These are phyloP conservation scores for Fusarium hostae DNA, from an alignment of 2,329 filamentous ascomycete species.

Conservation along the genomic window DNA sequence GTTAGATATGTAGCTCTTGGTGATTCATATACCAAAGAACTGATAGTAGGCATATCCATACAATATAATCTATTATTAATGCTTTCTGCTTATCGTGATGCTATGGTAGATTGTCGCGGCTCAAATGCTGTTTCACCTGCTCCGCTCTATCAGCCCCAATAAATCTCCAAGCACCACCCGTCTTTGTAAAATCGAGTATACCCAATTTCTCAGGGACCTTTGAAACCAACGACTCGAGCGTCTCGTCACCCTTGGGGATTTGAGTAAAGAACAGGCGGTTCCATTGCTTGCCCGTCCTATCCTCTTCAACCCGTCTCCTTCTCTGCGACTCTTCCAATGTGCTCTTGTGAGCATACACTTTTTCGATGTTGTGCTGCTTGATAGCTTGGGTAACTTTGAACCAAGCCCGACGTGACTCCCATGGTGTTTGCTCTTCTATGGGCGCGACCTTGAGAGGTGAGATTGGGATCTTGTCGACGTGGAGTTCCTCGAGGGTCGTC, in stretches of 20 bases:
- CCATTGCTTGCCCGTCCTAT: constrained; percentile 53
- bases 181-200: not conserved
- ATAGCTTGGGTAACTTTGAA: constrained; percentile 78
- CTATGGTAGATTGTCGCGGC: constrained; percentile 55
- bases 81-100: constrained; percentile 36
- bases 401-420: constrained; percentile 86
- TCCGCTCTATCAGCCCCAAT: not conserved
- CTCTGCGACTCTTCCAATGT: constrained; percentile 86
- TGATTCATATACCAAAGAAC: too few relatives aligned
- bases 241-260: not conserved
- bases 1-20: too few relatives aligned
- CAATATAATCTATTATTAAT: not conserved
- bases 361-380: constrained; percentile 76
- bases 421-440: constrained; percentile 77
- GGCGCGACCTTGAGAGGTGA: not conserved
- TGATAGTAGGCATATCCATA: not conserved
- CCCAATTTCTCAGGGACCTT: not conserved
- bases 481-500: not conserved
- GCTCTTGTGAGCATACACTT: constrained; percentile 76
- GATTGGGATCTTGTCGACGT: constrained; percentile 9
- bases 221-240: not conserved
- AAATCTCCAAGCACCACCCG: constrained; percentile 6
- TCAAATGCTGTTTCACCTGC: not conserved
- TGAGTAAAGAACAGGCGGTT: constrained; percentile 25
- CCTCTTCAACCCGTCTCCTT: constrained; percentile 75